Percentiles rank a stretch among this genome's conserved stretches.
Conservation (phyloP, 2,329 filamentous ascomycete species). For the Fusarium papillatum region DNA sequence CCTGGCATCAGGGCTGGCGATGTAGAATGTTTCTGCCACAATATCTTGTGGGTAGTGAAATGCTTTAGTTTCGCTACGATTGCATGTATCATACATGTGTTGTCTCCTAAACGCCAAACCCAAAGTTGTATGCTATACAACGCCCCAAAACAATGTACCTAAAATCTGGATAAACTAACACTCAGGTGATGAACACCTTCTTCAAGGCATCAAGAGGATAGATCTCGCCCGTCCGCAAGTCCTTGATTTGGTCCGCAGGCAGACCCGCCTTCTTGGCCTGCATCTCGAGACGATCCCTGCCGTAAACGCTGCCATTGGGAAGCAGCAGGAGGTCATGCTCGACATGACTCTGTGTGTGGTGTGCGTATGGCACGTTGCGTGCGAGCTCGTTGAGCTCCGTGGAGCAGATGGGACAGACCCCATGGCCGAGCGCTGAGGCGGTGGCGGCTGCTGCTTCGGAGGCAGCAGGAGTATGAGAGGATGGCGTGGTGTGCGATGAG, state of each 20-base stretch:
- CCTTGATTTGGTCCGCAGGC: conserved; percentile 75
- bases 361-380: conserved; percentile 89
- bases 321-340: conserved; percentile 89
- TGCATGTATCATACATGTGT: background rate
- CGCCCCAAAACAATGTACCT: background rate
- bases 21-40: background rate
- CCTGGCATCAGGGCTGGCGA: no score
- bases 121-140: background rate
- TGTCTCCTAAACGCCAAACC: background rate
- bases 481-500: conserved; percentile 8
- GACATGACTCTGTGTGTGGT: conserved; percentile 94
- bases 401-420: conserved; percentile 95
- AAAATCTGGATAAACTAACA: background rate
- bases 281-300: conserved; percentile 78
- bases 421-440: conserved; percentile 70
- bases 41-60: background rate
- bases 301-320: conserved; percentile 90
- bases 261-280: conserved; percentile 86
- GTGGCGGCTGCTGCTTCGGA: conserved; percentile 51
- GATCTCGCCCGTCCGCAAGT: conserved; percentile 81
- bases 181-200: conserved; percentile 91
- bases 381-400: conserved; percentile 95
- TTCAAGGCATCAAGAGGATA: conserved; percentile 74
- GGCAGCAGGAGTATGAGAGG: conserved; percentile 61
- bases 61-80: background rate